A percentile compares a stretch with the other conserved stretches of the same genome.
Evolutionary conservation across 2,329 filamentous ascomycete species (phyloP).

Genomic region (Ceratocystis cubensis): DNA sequence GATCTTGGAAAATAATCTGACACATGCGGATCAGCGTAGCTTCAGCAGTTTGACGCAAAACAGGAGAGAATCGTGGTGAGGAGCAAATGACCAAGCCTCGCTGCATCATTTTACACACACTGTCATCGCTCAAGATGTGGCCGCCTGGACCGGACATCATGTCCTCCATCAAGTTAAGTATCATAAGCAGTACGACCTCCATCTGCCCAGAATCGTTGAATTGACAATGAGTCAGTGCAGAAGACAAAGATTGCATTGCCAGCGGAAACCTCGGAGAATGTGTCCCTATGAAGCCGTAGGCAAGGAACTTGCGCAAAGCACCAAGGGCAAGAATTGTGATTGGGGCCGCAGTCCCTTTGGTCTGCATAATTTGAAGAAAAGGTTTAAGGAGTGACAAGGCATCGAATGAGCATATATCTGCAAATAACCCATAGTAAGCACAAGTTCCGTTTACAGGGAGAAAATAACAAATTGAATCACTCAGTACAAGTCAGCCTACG

Average conservation of each 20-base stretch:
- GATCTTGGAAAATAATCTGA: conserved; percentile 88
- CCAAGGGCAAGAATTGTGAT: conserved; percentile 92
- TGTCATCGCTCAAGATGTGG: conserved; percentile 90
- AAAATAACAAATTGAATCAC: background rate
- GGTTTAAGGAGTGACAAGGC: conserved; percentile 80
- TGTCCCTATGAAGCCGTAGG: conserved; percentile 79
- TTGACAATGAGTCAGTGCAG: conserved; percentile 91
- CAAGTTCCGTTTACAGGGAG: background rate
- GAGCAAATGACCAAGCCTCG: conserved; percentile 95
- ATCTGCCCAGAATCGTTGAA: conserved; percentile 93
- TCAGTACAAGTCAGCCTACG: conserved; percentile 18
- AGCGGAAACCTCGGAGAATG: conserved; percentile 76
- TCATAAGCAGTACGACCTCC: conserved; percentile 87
- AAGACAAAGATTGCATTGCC: conserved; percentile 88
- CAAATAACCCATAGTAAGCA: conserved; percentile 22
- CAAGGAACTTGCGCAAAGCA: conserved; percentile 90
- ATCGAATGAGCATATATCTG: conserved; percentile 80
- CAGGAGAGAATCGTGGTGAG: conserved; percentile 78
- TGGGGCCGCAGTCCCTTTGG: conserved; percentile 86
- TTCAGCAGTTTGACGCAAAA: conserved; percentile 81
- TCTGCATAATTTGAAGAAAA: conserved; percentile 91
- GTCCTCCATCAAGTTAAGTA: conserved; percentile 93
- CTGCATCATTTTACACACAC: conserved; percentile 99
- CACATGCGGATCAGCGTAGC: conserved; percentile 99
- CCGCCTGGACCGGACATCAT: conserved; percentile 93